Conservation (phyloP, 1,139 yeast genomes). For the Kurtzmaniella quercitrusa region DNA sequence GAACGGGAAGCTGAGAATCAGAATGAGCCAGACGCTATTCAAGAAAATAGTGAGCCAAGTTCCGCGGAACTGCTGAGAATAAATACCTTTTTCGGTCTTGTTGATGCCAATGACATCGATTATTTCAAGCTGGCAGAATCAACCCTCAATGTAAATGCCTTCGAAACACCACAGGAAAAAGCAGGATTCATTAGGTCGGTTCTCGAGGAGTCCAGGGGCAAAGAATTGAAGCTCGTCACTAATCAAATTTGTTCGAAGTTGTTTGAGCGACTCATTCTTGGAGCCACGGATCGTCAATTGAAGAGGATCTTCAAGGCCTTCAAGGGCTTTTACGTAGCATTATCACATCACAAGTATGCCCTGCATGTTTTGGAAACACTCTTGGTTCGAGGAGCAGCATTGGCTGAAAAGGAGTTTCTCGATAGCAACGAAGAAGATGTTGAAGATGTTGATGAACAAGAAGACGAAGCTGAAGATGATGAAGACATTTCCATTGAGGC, state of each 20-base stretch:
- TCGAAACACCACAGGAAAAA: slow-evolving; percentile 71
- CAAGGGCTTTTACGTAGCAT: slow-evolving; percentile 65
- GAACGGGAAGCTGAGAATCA: slow-evolving; percentile 22
- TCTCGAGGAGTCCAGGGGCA: slow-evolving; percentile 82
- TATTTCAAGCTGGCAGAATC: slow-evolving; percentile 92
- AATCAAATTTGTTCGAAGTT: slow-evolving; percentile 93
- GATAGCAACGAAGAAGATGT: slow-evolving; percentile 26
- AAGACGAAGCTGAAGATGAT: slow-evolving; percentile 17
- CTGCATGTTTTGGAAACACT: slow-evolving; percentile 92
- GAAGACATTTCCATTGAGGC: slow-evolving; percentile 55
- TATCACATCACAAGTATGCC: slow-evolving; percentile 84
- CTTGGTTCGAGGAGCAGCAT: slow-evolving; percentile 68
- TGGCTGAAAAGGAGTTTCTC: slow-evolving; percentile 64
- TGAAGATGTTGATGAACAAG: slow-evolving; percentile 20
- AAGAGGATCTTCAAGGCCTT: slow-evolving; percentile 63
- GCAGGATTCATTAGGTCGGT: slow-evolving; percentile 70
- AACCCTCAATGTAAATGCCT: slow-evolving; percentile 75
- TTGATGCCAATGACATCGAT: slow-evolving; percentile 78
- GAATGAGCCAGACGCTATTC: slow-evolving; percentile 6
- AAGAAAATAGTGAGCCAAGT: slow-evolving; percentile 7
- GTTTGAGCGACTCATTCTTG: slow-evolving; percentile 77
- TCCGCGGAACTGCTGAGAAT: slow-evolving; percentile 3
- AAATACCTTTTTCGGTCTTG: slow-evolving; percentile 69
- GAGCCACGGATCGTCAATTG: slow-evolving; percentile 62
- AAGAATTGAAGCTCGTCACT: slow-evolving; percentile 87